phyloP scores from a whole-genome alignment of 345 rosid species.

The Salix udensis region DNA sequence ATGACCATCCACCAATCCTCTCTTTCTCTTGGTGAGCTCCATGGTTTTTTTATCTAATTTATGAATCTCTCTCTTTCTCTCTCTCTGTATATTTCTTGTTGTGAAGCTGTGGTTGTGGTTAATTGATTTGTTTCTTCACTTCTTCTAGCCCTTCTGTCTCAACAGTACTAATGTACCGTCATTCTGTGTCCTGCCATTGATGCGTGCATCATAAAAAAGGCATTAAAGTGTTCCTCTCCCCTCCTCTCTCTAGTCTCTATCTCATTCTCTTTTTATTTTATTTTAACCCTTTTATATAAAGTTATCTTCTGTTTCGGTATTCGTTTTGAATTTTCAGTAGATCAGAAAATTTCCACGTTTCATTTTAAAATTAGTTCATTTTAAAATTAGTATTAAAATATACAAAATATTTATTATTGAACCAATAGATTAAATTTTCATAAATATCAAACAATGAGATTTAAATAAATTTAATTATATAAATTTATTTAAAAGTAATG shows the following conservation, averaged over 20 bases:
- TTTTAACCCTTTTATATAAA: constrained; percentile 6
- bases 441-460: too few relatives aligned
- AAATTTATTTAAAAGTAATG: too few relatives aligned
- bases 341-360: too few relatives aligned
- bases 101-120: neutral
- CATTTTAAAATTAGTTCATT: too few relatives aligned
- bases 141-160: constrained; percentile 17
- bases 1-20: neutral
- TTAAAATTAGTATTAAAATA: too few relatives aligned
- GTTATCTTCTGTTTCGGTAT: too few relatives aligned
- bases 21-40: constrained; percentile 26
- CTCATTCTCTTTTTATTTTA: constrained; percentile 1
- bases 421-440: too few relatives aligned
- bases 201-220: constrained; percentile 59
- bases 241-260: constrained; percentile 9
- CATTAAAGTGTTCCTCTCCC: constrained; percentile 25
- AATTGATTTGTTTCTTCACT: neutral
- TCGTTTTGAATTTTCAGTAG: too few relatives aligned
- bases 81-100: neutral
- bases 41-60: neutral
- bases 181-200: constrained; percentile 40
- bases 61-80: constrained; percentile 10
- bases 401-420: too few relatives aligned
- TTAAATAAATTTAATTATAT: too few relatives aligned
- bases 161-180: constrained; percentile 28